Evolutionary conservation across 2,329 filamentous ascomycete species (phyloP).

Genomic region (Bipolaris victoriae): DNA sequence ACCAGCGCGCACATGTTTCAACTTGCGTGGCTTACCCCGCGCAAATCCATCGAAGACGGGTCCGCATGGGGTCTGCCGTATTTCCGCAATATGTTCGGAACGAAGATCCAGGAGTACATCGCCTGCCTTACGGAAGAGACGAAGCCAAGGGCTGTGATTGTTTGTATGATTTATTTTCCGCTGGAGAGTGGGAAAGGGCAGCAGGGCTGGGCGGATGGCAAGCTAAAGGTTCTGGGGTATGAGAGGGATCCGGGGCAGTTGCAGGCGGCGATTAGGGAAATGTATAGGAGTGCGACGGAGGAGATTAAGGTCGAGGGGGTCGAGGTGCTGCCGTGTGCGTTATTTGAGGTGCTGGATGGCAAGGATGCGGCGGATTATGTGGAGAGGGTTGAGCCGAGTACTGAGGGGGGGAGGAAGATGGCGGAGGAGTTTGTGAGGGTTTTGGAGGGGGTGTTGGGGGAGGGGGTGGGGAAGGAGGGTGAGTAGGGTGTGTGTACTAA

Average conservation of each 20-base stretch:
- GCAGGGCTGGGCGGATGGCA: slow-evolving; percentile 42
- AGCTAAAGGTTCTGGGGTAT: slow-evolving; percentile 42
- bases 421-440: slow-evolving; percentile 33
- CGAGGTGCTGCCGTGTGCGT: slow-evolving; percentile 38
- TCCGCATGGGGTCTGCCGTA: slow-evolving; percentile 37
- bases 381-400: slow-evolving; percentile 46
- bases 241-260: slow-evolving; percentile 36
- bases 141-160: slow-evolving; percentile 43
- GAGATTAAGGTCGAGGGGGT: slow-evolving; percentile 39
- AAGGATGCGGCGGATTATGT: slow-evolving; percentile 39
- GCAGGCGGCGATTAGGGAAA: slow-evolving; percentile 42
- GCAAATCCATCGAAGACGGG: slow-evolving; percentile 30
- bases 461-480: not conserved
- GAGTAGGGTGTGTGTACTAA: too few species aligned
- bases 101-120: slow-evolving; percentile 38
- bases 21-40: slow-evolving; percentile 39
- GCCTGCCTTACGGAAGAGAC: slow-evolving; percentile 30
- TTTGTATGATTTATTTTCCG: slow-evolving; percentile 51
- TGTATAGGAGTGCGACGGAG: slow-evolving; percentile 41
- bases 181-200: slow-evolving; percentile 38
- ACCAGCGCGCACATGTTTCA: slow-evolving; percentile 44
- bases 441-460: slow-evolving; percentile 10
- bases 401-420: slow-evolving; percentile 45
- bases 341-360: slow-evolving; percentile 44
- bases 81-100: slow-evolving; percentile 42